A percentile compares a stretch with the other conserved stretches of the same genome.
These are phyloP conservation scores for Cytidiella melzeri DNA, from an alignment of 768 basidiomycete species.

Conservation along the genomic window DNA sequence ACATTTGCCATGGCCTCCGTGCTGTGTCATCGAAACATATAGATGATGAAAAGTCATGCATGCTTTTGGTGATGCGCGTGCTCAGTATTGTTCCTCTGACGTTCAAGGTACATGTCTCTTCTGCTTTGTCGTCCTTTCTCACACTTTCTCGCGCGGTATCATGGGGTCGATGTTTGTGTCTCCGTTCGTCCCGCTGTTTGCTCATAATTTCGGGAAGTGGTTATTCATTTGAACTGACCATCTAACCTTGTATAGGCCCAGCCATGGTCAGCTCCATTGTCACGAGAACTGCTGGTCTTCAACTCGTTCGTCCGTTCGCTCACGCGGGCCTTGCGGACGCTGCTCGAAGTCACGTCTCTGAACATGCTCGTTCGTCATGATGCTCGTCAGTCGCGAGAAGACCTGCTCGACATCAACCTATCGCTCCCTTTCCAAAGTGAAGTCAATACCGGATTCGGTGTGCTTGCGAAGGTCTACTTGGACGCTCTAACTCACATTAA, in stretches of 20 bases:
- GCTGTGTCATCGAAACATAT: slow-evolving; percentile 16
- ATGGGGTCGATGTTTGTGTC: background rate
- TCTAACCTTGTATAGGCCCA: slow-evolving; percentile 46
- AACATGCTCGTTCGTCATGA: slow-evolving; percentile 92
- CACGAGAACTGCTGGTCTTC: slow-evolving; percentile 94
- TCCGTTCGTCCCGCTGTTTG: background rate
- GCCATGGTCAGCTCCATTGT: slow-evolving; percentile 94
- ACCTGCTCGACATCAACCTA: slow-evolving; percentile 85
- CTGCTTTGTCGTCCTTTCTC: background rate
- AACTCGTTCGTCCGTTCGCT: slow-evolving; percentile 95
- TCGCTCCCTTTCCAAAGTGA: slow-evolving; percentile 94
- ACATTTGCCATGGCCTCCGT: slow-evolving; percentile 4
- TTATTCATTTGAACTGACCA: background rate
- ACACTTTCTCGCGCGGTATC: background rate
- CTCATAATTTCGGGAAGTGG: background rate
- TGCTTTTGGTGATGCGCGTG: slow-evolving; percentile 95
- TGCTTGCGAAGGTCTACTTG: slow-evolving; percentile 94
- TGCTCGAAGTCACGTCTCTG: slow-evolving; percentile 85
- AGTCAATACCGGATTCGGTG: slow-evolving; percentile 97
- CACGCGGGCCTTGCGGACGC: slow-evolving; percentile 81
- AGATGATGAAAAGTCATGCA: slow-evolving; percentile 93
- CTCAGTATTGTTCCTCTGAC: slow-evolving; percentile 91
- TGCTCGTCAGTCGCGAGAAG: slow-evolving; percentile 81
- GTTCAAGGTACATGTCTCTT: slow-evolving; percentile 65
- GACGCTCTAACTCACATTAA: slow-evolving; percentile 89